Percentiles rank a stretch among this genome's conserved stretches.
These are phyloP conservation scores for Sclerotinia borealis DNA, from an alignment of 2,329 filamentous ascomycete genomes.

Conservation along the genomic window DNA sequence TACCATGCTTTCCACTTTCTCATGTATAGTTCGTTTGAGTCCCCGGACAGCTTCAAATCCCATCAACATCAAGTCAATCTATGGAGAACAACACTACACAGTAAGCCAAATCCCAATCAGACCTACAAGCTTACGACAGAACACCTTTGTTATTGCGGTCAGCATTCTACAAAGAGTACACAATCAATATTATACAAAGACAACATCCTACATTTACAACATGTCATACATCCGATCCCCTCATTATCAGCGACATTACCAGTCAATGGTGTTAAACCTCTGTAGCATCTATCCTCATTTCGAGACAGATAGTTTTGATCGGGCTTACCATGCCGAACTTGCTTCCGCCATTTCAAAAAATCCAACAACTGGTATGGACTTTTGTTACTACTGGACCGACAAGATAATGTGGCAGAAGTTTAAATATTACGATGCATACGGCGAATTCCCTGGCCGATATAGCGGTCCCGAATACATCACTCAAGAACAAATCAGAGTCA, in stretches of 20 bases:
- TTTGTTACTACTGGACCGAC: conserved; percentile 3
- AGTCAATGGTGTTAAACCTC: background rate
- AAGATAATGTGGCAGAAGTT: background rate
- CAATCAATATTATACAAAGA: background rate
- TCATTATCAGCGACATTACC: conserved; percentile 5
- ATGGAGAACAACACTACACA: background rate
- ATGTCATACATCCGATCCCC: background rate
- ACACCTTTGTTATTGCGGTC: background rate
- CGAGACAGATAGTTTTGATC: background rate
- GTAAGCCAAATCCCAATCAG: background rate
- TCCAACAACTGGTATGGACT: background rate
- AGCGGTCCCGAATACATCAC: background rate
- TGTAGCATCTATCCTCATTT: background rate
- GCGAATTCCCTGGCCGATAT: background rate
- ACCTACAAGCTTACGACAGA: background rate
- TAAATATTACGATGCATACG: background rate
- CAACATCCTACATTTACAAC: background rate
- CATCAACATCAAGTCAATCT: background rate
- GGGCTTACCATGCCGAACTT: background rate
- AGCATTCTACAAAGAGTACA: background rate
- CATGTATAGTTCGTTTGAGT: background rate
- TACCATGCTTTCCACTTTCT: background rate
- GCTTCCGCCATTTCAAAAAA: background rate
- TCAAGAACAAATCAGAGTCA: background rate
- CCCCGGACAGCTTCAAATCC: background rate